Evolutionary conservation across 2,329 filamentous ascomycete species (phyloP).

Genomic region (Calonectria henricotiae): DNA sequence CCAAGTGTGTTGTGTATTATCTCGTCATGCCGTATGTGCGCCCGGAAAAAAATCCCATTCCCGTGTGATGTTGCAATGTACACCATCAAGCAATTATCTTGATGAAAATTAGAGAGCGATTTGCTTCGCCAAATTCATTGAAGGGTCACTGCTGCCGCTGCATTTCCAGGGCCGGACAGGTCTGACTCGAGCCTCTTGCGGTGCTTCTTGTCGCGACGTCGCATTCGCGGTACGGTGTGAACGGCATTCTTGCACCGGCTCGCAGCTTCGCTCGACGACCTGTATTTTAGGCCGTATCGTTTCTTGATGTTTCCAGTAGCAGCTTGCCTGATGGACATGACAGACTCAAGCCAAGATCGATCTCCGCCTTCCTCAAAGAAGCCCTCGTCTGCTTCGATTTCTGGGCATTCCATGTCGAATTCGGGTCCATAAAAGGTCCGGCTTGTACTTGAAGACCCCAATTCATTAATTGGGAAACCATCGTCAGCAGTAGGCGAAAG

Average conservation of each 20-base stretch:
- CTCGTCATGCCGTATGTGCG: constrained; percentile 25
- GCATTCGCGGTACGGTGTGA: constrained; percentile 49
- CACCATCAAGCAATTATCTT: constrained; percentile 14
- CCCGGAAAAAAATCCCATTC: constrained; percentile 28
- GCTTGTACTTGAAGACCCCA: not conserved
- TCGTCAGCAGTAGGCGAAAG: constrained; percentile 31
- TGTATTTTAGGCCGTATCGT: constrained; percentile 48
- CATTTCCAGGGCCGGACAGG: constrained; percentile 23
- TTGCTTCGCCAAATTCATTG: constrained; percentile 30
- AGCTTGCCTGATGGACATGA: constrained; percentile 31
- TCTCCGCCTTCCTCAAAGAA: constrained; percentile 51
- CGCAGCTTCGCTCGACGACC: constrained; percentile 49
- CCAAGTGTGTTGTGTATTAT: constrained; percentile 33
- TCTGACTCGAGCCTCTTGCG: constrained; percentile 37
- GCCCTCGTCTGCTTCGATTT: constrained; percentile 53
- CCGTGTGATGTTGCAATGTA: constrained; percentile 21
- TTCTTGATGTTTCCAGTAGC: constrained; percentile 43
- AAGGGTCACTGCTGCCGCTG: constrained; percentile 19
- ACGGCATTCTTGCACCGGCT: constrained; percentile 48
- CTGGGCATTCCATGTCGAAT: constrained; percentile 10
- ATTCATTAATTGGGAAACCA: constrained; percentile 24
- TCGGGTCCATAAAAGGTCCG: constrained; percentile 30
- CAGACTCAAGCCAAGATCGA: constrained; percentile 50
- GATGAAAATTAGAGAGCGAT: constrained; percentile 3
- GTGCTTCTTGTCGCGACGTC: constrained; percentile 50